These are phyloP conservation scores for Tolypocladium endophyticum DNA, from an alignment of 2,329 filamentous ascomycete genomes.

Conservation along the genomic window DNA sequence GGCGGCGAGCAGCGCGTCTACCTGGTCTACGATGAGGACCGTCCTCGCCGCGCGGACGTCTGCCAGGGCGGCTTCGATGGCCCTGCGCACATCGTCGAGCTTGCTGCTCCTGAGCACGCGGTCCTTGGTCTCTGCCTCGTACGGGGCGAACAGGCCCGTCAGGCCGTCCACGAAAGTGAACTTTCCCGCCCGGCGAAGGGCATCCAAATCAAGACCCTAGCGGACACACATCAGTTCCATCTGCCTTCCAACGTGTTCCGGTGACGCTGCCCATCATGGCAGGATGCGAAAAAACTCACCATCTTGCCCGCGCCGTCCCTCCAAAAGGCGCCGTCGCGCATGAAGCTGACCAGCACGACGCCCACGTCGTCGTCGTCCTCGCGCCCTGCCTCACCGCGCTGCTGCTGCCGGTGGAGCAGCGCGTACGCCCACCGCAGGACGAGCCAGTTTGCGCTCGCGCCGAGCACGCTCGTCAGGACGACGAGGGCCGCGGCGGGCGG, in stretches of 20 bases:
- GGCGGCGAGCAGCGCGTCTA: slow-evolving; percentile 54
- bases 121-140: slow-evolving; percentile 3
- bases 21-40: slow-evolving; percentile 56
- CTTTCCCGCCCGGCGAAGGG: slow-evolving; percentile 41
- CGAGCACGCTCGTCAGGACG: slow-evolving; percentile 58
- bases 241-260: neutral
- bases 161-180: slow-evolving; percentile 72
- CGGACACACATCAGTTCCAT: neutral
- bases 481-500: slow-evolving; percentile 49
- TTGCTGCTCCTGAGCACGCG: slow-evolving; percentile 18
- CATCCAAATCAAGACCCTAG: slow-evolving; percentile 61
- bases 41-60: slow-evolving; percentile 23
- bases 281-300: slow-evolving; percentile 26
- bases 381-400: slow-evolving; percentile 8
- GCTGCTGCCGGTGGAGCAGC: slow-evolving; percentile 19
- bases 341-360: slow-evolving; percentile 73
- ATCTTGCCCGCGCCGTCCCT: slow-evolving; percentile 56
- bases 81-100: slow-evolving; percentile 24
- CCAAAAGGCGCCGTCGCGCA: slow-evolving; percentile 74
- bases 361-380: slow-evolving; percentile 22
- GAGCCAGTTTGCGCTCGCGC: slow-evolving; percentile 56
- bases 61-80: slow-evolving; percentile 28
- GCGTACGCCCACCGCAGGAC: slow-evolving; percentile 44
- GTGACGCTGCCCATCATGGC: neutral
- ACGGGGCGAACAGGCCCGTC: slow-evolving; percentile 38